Conservation (phyloP, 73 alveolate genomes). For the Paraurostyla sp. region DNA sequence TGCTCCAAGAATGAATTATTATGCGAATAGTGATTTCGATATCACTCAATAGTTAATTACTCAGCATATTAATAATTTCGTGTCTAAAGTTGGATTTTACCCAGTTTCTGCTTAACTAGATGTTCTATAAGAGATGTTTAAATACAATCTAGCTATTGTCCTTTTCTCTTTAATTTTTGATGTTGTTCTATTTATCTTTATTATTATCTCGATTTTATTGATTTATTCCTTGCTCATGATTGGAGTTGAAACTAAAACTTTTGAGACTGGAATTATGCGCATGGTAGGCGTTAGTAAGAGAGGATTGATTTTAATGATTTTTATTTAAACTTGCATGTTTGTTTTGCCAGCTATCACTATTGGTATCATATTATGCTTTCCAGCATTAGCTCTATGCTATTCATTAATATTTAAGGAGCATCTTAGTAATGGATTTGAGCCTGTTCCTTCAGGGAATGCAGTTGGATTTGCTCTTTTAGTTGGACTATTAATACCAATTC, state of each 20-base stretch:
- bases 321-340: conserved; percentile 72
- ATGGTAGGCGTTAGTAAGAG: conserved; percentile 82
- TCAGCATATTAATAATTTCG: conserved; percentile 63
- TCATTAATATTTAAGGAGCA: conserved; percentile 42
- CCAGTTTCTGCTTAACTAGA: conserved; percentile 76
- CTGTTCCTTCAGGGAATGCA: conserved; percentile 80
- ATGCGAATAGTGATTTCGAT: conserved; percentile 74
- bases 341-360: conserved; percentile 83
- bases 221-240: conserved; percentile 82
- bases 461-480: conserved; percentile 56
- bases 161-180: conserved; percentile 78
- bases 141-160: conserved; percentile 66
- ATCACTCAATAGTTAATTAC: conserved; percentile 67
- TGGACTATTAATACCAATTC: conserved; percentile 83
- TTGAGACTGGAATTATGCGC: conserved; percentile 84
- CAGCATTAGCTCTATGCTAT: conserved; percentile 52
- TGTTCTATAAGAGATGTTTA: conserved; percentile 70
- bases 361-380: conserved; percentile 78
- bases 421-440: conserved; percentile 69
- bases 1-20: conserved; percentile 49
- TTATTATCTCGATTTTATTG: conserved; percentile 79
- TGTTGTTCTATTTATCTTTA: conserved; percentile 78
- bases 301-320: conserved; percentile 73
- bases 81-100: conserved; percentile 75
- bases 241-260: conserved; percentile 84